phyloP scores from a whole-genome alignment of 2,329 filamentous ascomycete species.

The Onygenales sp. region DNA sequence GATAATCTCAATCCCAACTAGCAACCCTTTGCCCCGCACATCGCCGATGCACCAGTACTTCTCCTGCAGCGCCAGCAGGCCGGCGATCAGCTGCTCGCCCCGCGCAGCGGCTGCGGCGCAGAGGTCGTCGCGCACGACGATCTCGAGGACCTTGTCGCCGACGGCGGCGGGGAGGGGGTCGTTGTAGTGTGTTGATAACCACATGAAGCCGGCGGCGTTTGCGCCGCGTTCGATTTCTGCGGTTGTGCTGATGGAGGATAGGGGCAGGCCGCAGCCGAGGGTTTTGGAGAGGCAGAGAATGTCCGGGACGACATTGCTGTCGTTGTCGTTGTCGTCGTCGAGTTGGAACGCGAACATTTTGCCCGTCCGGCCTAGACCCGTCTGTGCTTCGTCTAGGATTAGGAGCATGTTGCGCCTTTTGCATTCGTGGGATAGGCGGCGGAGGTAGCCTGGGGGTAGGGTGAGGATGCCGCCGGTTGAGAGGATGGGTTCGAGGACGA shows the following conservation, averaged over 20 bases:
- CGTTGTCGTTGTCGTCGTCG: slow-evolving; percentile 20
- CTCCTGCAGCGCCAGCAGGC: slow-evolving; percentile 36
- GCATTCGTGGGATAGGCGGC: slow-evolving; percentile 45
- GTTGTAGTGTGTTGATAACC: slow-evolving; percentile 54
- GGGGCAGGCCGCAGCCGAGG: slow-evolving; percentile 50
- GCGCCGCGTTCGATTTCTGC: slow-evolving; percentile 43
- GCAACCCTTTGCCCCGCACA: slow-evolving; percentile 49
- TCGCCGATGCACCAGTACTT: slow-evolving; percentile 55
- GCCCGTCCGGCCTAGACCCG: slow-evolving; percentile 47
- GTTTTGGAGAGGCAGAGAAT: slow-evolving; percentile 55
- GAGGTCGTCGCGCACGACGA: slow-evolving; percentile 48
- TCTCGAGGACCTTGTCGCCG: slow-evolving; percentile 52
- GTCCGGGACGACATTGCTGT: slow-evolving; percentile 41
- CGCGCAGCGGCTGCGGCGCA: slow-evolving; percentile 36
- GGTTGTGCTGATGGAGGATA: slow-evolving; percentile 49
- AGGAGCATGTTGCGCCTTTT: slow-evolving; percentile 47
- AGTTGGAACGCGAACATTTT: slow-evolving; percentile 52
- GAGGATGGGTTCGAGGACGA: slow-evolving; percentile 53
- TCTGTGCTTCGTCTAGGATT: slow-evolving; percentile 54
- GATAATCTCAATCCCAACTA: slow-evolving; percentile 52
- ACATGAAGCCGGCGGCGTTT: slow-evolving; percentile 40
- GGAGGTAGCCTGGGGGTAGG: slow-evolving; percentile 50
- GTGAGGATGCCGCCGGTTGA: slow-evolving; percentile 52
- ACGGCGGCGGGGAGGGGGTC: slow-evolving; percentile 53
- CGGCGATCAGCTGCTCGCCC: slow-evolving; percentile 39